Evolutionary conservation across 768 basidiomycete genomes (phyloP), one percentile per base, ranked within the genome.

Genomic region (Trametes elegans): DNA sequence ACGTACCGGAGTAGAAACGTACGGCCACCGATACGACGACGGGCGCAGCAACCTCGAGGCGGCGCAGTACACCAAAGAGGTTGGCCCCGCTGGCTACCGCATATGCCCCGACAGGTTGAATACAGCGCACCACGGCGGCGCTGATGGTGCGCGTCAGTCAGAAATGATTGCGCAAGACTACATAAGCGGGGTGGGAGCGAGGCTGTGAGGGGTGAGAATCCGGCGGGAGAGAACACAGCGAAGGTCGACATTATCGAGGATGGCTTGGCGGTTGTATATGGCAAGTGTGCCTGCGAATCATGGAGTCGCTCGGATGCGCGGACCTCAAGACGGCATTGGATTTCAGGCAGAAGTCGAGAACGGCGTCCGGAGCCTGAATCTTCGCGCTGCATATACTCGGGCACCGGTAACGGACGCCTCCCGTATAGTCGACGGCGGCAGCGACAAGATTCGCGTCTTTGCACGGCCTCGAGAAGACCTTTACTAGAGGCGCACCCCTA

Each of bases 221-320:
- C 28, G 43, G 16, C 18, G 10, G 36, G 23, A 40, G 34, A n/a
- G 26, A 40, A 24, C 29, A 32, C 18, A 35, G 28, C 47, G 49
- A 29, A 45, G 42, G 43, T 19, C n/a, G 41, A 16, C 44, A 28
- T 16, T 19, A 42, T 47, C 36, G 49, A 31, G 34, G 28, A 53
- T 23, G 32, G 44, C 57, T 58, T 58, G 57, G 57, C 57, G 46
- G 14, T 23, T 35, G 18, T 8, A 36, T 53, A 28, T 36, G 50
- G 57, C 24, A 58, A 49, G 19, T 21, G 1, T 27, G 40, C 19
- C 11, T 41, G 38, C 39, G 19, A 23, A 5, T 11, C 5, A 24
- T 41, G 57, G 57, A 58, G 57, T 58, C 57, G 57, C 57, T 58
- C 50, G 47, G 43, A 53, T 19, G 34, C 26, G 49, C 49, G 49